phyloP scores from a whole-genome alignment of 1,284 basidiomycete genomes.

The Rhodotorula sp. region DNA sequence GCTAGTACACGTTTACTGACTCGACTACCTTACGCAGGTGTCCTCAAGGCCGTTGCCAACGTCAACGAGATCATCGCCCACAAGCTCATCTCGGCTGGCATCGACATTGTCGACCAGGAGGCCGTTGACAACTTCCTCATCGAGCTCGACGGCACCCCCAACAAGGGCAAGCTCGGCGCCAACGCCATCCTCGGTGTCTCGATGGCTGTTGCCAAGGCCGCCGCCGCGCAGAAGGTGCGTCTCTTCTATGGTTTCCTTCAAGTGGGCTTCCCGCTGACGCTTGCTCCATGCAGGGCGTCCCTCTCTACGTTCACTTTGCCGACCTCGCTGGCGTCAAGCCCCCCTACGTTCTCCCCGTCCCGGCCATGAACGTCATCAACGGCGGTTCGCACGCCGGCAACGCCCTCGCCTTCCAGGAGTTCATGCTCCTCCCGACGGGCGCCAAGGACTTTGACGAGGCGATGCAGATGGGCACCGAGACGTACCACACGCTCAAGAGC shows the following conservation, averaged over 20 bases:
- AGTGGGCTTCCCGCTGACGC: neutral
- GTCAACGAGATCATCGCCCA: slow-evolving; percentile 92
- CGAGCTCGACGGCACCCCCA: slow-evolving; percentile 94
- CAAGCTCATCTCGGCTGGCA: slow-evolving; percentile 79
- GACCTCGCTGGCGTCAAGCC: slow-evolving; percentile 90
- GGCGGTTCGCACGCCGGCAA: slow-evolving; percentile 99
- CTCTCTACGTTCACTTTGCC: slow-evolving; percentile 95
- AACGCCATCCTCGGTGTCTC: slow-evolving; percentile 99
- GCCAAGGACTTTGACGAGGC: slow-evolving; percentile 90
- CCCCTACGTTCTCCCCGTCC: slow-evolving; percentile 87
- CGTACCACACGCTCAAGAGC: slow-evolving; percentile 98
- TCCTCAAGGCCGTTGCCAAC: slow-evolving; percentile 89
- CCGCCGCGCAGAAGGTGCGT: slow-evolving; percentile 74
- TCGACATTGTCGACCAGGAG: slow-evolving; percentile 89
- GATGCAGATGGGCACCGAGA: slow-evolving; percentile 97
- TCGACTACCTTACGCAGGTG: slow-evolving; percentile 60
- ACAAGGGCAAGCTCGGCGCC: slow-evolving; percentile 99
- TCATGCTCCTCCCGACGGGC: slow-evolving; percentile 98
- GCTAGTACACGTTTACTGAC: neutral
- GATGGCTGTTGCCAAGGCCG: slow-evolving; percentile 93
- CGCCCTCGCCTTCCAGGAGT: slow-evolving; percentile 99
- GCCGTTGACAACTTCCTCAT: slow-evolving; percentile 98
- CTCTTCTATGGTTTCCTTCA: neutral
- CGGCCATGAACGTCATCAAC: slow-evolving; percentile 99
- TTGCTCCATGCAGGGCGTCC: slow-evolving; percentile 61